These are phyloP conservation scores for Kodamaea ohmeri DNA, from an alignment of 1,139 yeast genomes.

Conservation along the genomic window DNA sequence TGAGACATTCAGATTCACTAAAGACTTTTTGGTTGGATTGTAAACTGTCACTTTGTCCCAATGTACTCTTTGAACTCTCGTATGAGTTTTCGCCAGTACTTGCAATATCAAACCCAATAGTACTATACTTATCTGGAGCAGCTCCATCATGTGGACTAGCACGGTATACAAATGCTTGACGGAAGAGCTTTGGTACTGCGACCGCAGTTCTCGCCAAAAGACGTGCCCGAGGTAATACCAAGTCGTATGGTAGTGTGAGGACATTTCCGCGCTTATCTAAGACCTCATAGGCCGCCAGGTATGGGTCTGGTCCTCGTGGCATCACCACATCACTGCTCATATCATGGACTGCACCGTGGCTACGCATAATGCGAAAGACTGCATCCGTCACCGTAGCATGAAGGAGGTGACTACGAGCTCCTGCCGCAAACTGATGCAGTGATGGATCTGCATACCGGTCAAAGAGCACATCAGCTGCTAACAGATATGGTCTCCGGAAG, in stretches of 20 bases:
- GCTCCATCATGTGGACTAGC: slow-evolving; percentile 57
- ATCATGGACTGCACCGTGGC: slow-evolving; percentile 86
- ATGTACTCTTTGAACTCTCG: too few relatives aligned
- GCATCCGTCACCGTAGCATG: slow-evolving; percentile 53
- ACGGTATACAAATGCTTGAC: slow-evolving; percentile 81
- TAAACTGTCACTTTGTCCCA: neutral
- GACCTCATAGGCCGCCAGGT: slow-evolving; percentile 68
- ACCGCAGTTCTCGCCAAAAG: slow-evolving; percentile 63
- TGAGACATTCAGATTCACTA: slow-evolving; percentile 84
- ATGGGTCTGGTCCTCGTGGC: slow-evolving; percentile 77
- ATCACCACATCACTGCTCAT: slow-evolving; percentile 53
- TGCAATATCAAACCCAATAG: slow-evolving; percentile 77
- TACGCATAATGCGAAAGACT: slow-evolving; percentile 58
- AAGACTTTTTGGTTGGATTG: neutral
- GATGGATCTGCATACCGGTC: slow-evolving; percentile 45
- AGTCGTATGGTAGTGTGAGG: slow-evolving; percentile 81
- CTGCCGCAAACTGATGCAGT: slow-evolving; percentile 22
- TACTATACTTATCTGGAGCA: slow-evolving; percentile 68
- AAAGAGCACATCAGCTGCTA: slow-evolving; percentile 79
- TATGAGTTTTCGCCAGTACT: too few relatives aligned
- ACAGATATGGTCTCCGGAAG: slow-evolving; percentile 77
- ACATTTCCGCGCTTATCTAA: slow-evolving; percentile 85
- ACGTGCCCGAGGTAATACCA: slow-evolving; percentile 87
- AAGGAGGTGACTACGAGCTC: slow-evolving; percentile 38
- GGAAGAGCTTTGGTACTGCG: slow-evolving; percentile 58